These are phyloP conservation scores for Penicillium malachiteum DNA, from an alignment of 495 filamentous ascomycete genomes.

Conservation along the genomic window DNA sequence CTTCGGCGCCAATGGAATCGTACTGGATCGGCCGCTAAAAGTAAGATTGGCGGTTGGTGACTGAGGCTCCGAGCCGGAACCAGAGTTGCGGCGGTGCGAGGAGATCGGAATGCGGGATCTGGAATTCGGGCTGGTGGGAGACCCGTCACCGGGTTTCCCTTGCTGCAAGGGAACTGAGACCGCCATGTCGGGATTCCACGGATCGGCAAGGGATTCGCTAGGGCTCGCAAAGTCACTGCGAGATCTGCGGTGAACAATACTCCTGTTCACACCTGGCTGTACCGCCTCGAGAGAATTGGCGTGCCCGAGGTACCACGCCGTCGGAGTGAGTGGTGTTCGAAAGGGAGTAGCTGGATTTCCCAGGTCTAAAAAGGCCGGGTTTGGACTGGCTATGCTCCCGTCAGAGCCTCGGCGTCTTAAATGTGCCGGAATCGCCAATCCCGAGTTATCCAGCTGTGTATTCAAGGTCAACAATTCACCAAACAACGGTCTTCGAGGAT, in stretches of 20 bases:
- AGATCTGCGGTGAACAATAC: slow-evolving; percentile 43
- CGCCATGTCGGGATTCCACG: slow-evolving; percentile 40
- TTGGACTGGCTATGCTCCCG: slow-evolving; percentile 52
- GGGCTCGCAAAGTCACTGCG: slow-evolving; percentile 44
- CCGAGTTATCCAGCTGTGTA: slow-evolving; percentile 34
- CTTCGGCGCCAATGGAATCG: slow-evolving; percentile 41
- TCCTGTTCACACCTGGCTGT: slow-evolving; percentile 28
- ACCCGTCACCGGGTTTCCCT: slow-evolving; percentile 25
- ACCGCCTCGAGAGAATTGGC: slow-evolving; percentile 50
- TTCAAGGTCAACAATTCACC: slow-evolving; percentile 48
- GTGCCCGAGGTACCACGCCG: slow-evolving; percentile 54
- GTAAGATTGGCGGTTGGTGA: slow-evolving; percentile 47
- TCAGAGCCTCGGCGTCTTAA: slow-evolving; percentile 52
- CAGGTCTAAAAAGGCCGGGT: slow-evolving; percentile 48
- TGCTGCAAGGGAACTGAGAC: slow-evolving; percentile 36
- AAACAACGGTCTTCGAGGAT: slow-evolving; percentile 46
- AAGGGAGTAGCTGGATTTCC: slow-evolving; percentile 33
- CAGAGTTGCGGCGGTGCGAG: slow-evolving; percentile 45
- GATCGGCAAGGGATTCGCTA: slow-evolving; percentile 26
- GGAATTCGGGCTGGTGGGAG: slow-evolving; percentile 44
- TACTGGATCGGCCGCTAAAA: slow-evolving; percentile 34
- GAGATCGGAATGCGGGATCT: slow-evolving; percentile 60
- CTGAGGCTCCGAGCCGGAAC: slow-evolving; percentile 46
- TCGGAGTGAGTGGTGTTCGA: slow-evolving; percentile 51
- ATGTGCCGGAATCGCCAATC: slow-evolving; percentile 40